phyloP scores from a whole-genome alignment of 192 early-diverging fungal genomes.

The Rhizophlyctis rosea region DNA sequence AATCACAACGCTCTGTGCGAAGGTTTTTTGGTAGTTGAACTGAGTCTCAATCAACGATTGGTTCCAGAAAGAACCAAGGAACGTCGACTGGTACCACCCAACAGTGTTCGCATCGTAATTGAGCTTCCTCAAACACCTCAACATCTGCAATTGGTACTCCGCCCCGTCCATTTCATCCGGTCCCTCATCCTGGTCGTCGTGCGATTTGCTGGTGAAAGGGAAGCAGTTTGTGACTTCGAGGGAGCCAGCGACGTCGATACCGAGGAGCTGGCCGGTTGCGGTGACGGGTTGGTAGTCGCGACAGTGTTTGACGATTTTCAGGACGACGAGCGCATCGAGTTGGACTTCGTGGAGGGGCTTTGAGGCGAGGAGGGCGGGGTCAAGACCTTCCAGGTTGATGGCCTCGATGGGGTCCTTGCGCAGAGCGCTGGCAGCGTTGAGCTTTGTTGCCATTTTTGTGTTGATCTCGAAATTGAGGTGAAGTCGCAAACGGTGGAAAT shows the following conservation, averaged over 20 bases:
- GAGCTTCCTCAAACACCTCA: slow-evolving; percentile 86
- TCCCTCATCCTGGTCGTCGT: slow-evolving; percentile 31
- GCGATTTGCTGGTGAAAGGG: slow-evolving; percentile 66
- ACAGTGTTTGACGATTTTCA: slow-evolving; percentile 98
- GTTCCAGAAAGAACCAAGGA: slow-evolving; percentile 86
- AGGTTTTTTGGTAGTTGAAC: slow-evolving; percentile 84
- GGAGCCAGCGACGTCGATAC: slow-evolving; percentile 85
- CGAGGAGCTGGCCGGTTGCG: slow-evolving; percentile 88
- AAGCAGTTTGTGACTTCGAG: slow-evolving; percentile 92
- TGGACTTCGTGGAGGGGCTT: slow-evolving; percentile 32
- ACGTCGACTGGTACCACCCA: slow-evolving; percentile 93
- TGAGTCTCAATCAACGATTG: slow-evolving; percentile 86
- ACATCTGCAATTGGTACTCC: slow-evolving; percentile 92
- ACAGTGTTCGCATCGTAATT: slow-evolving; percentile 96
- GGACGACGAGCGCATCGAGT: slow-evolving; percentile 64
- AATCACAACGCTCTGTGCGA: slow-evolving; percentile 83
- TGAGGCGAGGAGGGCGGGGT: slow-evolving; percentile 36
- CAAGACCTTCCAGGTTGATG: slow-evolving; percentile 44
- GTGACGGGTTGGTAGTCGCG: slow-evolving; percentile 64
- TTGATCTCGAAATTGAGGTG: too few species aligned
- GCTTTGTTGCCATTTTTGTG: too few species aligned
- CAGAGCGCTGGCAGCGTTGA: background rate
- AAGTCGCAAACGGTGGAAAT: too few species aligned
- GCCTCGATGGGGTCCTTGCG: background rate
- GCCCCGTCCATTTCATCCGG: slow-evolving; percentile 43